Base-by-base conservation (phyloP, 768 basidiomycete genomes). In the Rhodotorula babjevae region DNA sequence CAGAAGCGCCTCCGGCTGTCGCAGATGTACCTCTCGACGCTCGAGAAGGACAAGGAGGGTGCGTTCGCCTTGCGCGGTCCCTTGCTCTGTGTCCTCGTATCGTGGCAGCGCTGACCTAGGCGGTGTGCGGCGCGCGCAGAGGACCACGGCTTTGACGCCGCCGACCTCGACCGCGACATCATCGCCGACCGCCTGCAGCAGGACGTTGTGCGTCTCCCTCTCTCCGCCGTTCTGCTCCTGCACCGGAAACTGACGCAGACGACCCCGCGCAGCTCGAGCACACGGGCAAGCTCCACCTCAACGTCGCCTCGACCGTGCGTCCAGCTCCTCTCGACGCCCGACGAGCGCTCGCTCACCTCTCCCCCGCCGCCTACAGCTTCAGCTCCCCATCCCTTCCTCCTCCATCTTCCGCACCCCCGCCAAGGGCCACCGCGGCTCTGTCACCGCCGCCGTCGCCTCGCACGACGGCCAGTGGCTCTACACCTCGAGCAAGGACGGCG, bases 1-100 rank as follows among this genome's bases (percentile, higher is more conserved):
- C 88, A 93, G 84, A 99, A 98, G 82, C 84, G 96, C 70, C 84
- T 99, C 29, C 83, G 96, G 69, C 83, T 99, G 52, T 94, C 95
- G 10, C 90, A 93, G 80, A 81, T 95, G 73, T 97, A 98, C 81
- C 83, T 99, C 53, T 87, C 92, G 71, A 88, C 85, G 72, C 87
- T 98, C 23, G 91, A 91, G 80, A 87, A 89, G 70, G 87, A 85
- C 81, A 94, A 42, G 84, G 89, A 87, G 77, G 80, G 87, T 83
- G 69, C 77, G 61, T 64, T 63, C 44, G 6, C 5, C 44, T 42
- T 14, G 3, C 44, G 0, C 58, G 25, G 15, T 25, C 23, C 33
- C 33, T 33, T 44, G 36, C 40, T 58, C 46, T n/a, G 19, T 29
- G 12, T 4, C 23, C 10, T 25, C 27, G n/a, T 33, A 46, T 9